phyloP scores from a whole-genome alignment of 257 asterid species.

The Petunia secreta region DNA sequence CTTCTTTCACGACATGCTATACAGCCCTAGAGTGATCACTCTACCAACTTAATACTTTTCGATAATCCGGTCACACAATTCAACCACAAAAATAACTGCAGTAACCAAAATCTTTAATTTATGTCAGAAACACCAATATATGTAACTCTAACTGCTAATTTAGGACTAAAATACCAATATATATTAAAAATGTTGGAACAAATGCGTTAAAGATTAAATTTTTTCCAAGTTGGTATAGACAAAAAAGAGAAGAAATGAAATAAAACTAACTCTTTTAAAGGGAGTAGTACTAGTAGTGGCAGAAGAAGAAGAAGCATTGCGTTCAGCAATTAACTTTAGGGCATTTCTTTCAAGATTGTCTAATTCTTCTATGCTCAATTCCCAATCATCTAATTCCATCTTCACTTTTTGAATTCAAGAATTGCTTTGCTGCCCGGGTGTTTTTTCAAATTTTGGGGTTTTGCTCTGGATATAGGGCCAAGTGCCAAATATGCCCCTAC shows the following conservation, averaged over 20 bases:
- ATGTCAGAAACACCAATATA: too few relatives aligned
- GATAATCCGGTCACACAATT: too few relatives aligned
- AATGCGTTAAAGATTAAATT: not conserved
- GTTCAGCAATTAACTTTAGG: constrained; percentile 59
- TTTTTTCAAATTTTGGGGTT: constrained; percentile 10
- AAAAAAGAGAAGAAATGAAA: not conserved
- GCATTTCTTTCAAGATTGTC: constrained; percentile 83
- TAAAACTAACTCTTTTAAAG: not conserved
- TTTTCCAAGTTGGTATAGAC: not conserved
- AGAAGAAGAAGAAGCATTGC: constrained; percentile 54
- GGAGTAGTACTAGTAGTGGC: constrained; percentile 39
- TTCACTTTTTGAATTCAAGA: not conserved
- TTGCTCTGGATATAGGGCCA: not conserved
- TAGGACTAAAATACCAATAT: too few relatives aligned
- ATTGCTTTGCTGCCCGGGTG: not conserved
- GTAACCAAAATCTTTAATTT: too few relatives aligned
- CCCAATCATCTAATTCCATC: constrained; percentile 79
- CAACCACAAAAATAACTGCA: too few relatives aligned
- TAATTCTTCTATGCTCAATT: constrained; percentile 68
- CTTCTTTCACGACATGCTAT: too few relatives aligned
- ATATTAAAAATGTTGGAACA: too few relatives aligned
- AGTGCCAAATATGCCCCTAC: not conserved
- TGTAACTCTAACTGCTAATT: too few relatives aligned
- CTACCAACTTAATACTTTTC: too few relatives aligned
- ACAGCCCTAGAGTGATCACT: too few relatives aligned